Percentiles rank a stretch among this genome's conserved stretches.
Evolutionary conservation across 2,329 filamentous ascomycete genomes (phyloP).

Genomic region (Cladosporium sphaerospermum): DNA sequence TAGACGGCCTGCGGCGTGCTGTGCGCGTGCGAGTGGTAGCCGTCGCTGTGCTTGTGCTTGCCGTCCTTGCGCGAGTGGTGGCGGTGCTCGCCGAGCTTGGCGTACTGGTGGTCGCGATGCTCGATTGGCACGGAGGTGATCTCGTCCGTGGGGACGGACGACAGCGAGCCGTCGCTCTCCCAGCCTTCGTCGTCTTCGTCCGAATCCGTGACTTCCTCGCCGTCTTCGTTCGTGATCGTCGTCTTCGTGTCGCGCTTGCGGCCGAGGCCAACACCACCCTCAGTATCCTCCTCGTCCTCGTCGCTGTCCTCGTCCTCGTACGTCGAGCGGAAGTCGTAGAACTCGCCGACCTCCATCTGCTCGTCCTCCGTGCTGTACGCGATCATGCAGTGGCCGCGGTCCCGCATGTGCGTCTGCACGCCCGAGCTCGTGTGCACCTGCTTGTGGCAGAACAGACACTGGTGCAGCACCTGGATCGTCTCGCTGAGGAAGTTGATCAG

Average conservation of each 20-base stretch:
- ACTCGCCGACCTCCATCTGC: conserved; percentile 89
- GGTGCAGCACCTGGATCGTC: conserved; percentile 71
- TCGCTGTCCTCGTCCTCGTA: conserved; percentile 73
- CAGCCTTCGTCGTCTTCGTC: conserved; percentile 66
- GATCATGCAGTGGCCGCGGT: conserved; percentile 95
- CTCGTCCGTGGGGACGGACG: conserved; percentile 79
- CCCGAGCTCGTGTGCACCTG: conserved; percentile 70
- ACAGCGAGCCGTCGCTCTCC: conserved; percentile 86
- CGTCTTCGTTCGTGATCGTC: conserved; percentile 41
- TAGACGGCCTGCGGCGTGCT: conserved; percentile 68
- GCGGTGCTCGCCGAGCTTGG: conserved; percentile 63
- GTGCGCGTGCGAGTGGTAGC: conserved; percentile 78
- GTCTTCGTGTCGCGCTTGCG: conserved; percentile 49
- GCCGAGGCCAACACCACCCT: conserved; percentile 63
- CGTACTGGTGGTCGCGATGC: conserved; percentile 62
- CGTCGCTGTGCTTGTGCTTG: conserved; percentile 67
- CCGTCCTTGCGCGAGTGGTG: conserved; percentile 68
- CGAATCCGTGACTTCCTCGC: conserved; percentile 46
- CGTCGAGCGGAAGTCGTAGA: conserved; percentile 93
- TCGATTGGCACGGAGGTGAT: conserved; percentile 74
- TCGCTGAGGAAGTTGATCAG: conserved; percentile 70
- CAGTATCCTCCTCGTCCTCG: conserved; percentile 42
- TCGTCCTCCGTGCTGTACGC: conserved; percentile 83
- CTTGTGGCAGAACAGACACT: conserved; percentile 86
- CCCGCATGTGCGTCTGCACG: conserved; percentile 93